phyloP scores from a whole-genome alignment of 345 rosid genomes.

The Leavenworthia alabamica region DNA sequence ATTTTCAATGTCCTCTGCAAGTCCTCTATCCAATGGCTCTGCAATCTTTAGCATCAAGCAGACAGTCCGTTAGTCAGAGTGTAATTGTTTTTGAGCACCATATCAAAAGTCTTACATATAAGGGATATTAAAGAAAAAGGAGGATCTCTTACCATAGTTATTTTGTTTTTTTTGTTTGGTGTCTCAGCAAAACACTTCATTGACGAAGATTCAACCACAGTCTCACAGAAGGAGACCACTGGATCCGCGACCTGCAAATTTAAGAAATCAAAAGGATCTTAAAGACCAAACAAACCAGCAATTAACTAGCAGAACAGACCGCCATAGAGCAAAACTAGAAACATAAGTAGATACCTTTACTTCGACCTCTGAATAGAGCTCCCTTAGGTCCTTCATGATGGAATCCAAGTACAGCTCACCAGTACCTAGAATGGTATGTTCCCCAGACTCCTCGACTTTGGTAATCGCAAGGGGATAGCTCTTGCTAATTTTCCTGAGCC shows the following conservation, averaged over 20 bases:
- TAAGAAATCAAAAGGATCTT: slow-evolving; percentile 11
- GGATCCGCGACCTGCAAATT: slow-evolving; percentile 85
- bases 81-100: slow-evolving; percentile 1
- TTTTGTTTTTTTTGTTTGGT: slow-evolving; percentile 93
- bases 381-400: slow-evolving; percentile 97
- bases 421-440: slow-evolving; percentile 93
- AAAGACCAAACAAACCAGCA: not conserved
- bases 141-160: slow-evolving; percentile 67
- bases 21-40: slow-evolving; percentile 95
- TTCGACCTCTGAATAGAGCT: slow-evolving; percentile 97
- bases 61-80: slow-evolving; percentile 10
- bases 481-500: slow-evolving; percentile 93
- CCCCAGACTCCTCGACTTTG: slow-evolving; percentile 96
- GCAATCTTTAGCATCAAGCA: slow-evolving; percentile 57
- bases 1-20: slow-evolving; percentile 91
- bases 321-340: not conserved
- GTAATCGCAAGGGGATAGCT: slow-evolving; percentile 98
- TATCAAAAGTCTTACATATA: not conserved
- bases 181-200: slow-evolving; percentile 99
- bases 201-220: slow-evolving; percentile 96
- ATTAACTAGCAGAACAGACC: not conserved
- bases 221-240: slow-evolving; percentile 96
- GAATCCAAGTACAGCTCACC: slow-evolving; percentile 96
- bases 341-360: slow-evolving; percentile 58
- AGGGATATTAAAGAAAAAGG: not conserved